Evolutionary conservation across 306 rosid genomes (phyloP).

Genomic region (Prunus davidiana): DNA sequence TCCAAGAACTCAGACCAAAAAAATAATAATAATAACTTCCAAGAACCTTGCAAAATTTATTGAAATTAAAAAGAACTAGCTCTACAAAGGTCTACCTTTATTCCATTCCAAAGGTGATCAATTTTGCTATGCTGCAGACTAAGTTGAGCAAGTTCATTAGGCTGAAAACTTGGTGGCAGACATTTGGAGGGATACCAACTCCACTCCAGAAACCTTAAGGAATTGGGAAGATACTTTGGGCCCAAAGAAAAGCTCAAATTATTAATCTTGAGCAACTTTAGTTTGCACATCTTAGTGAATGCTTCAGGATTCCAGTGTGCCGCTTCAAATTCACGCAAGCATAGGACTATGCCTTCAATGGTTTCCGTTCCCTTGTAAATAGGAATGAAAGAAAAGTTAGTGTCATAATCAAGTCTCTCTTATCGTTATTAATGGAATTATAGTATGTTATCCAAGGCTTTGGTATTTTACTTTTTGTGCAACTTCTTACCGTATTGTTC

Average conservation of each 20-base stretch:
- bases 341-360: slow-evolving; percentile 7
- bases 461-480: not conserved
- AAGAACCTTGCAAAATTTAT: not conserved
- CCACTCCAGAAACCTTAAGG: slow-evolving; percentile 9
- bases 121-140: too few relatives aligned
- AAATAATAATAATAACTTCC: too few relatives aligned
- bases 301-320: slow-evolving; percentile 3
- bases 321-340: not conserved
- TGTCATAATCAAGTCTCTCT: not conserved
- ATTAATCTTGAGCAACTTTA: not conserved
- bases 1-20: too few relatives aligned
- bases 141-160: too few relatives aligned
- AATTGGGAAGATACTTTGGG: slow-evolving; percentile 7
- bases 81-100: too few relatives aligned
- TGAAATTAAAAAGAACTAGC: too few relatives aligned
- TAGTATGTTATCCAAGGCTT: not conserved
- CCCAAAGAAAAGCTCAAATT: too few relatives aligned
- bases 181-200: slow-evolving; percentile 1
- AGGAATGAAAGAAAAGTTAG: not conserved
- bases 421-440: not conserved
- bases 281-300: slow-evolving; percentile 20
- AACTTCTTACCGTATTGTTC: slow-evolving; percentile 3
- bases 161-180: not conserved
- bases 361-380: not conserved
- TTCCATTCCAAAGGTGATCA: too few relatives aligned